Conservation (phyloP, 2,329 filamentous ascomycete genomes). For the Tolypocladium nubicola region DNA sequence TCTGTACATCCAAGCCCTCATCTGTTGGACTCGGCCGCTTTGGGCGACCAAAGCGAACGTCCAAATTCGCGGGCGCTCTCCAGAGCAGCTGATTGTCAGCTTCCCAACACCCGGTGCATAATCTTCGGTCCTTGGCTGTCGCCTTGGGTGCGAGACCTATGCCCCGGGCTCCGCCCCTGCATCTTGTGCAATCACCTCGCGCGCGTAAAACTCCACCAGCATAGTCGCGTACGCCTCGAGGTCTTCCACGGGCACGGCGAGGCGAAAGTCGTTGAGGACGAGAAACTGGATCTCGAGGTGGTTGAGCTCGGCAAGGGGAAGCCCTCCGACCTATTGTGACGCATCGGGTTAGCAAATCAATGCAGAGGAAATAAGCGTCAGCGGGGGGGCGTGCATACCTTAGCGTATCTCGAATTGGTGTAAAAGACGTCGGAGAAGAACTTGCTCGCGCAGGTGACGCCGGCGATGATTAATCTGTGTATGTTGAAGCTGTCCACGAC, state of each 20-base stretch:
- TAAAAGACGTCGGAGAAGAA: constrained; percentile 99
- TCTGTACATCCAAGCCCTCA: not conserved
- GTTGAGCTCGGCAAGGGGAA: constrained; percentile 86
- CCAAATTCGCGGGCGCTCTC: not conserved
- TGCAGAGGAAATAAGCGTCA: not conserved
- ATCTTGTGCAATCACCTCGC: constrained; percentile 58
- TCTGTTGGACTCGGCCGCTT: not conserved
- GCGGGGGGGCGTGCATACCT: constrained; percentile 49
- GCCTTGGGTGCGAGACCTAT: not conserved
- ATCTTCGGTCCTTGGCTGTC: not conserved
- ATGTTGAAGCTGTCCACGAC: constrained; percentile 99
- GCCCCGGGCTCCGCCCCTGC: not conserved
- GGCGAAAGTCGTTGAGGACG: constrained; percentile 87
- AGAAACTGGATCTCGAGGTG: constrained; percentile 95
- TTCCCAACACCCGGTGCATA: not conserved
- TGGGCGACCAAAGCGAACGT: not conserved
- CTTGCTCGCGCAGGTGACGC: constrained; percentile 96
- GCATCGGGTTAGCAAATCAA: constrained; percentile 6
- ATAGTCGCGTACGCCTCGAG: constrained; percentile 96
- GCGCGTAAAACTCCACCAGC: constrained; percentile 94
- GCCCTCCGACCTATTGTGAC: constrained; percentile 67
- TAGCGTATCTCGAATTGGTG: constrained; percentile 97
- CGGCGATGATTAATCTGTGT: constrained; percentile 89
- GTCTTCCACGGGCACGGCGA: constrained; percentile 88
- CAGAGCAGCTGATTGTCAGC: not conserved